These are phyloP conservation scores for Aspergillus sclerotiicarbonarius DNA, from an alignment of 495 filamentous ascomycete species.

Conservation along the genomic window DNA sequence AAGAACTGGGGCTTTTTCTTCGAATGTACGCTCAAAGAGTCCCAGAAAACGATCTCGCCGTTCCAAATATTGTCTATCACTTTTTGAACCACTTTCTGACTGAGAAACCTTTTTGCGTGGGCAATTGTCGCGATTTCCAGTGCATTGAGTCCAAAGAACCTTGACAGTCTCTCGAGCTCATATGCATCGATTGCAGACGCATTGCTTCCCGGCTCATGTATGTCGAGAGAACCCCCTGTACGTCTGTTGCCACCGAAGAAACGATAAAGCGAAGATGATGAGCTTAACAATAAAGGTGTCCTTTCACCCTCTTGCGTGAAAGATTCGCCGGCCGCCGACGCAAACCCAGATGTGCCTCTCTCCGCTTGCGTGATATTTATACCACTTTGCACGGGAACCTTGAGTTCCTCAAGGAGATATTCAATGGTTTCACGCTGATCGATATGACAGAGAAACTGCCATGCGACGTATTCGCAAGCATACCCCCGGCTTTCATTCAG, in stretches of 20 bases:
- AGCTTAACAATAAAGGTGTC: slow-evolving; percentile 31
- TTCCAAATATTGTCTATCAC: slow-evolving; percentile 89
- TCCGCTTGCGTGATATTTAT: slow-evolving; percentile 26
- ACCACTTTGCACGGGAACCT: slow-evolving; percentile 16
- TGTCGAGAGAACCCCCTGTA: slow-evolving; percentile 13
- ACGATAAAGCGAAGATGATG: slow-evolving; percentile 27
- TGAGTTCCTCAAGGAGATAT: slow-evolving; percentile 79
- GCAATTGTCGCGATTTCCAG: slow-evolving; percentile 87
- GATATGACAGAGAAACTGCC: slow-evolving; percentile 78
- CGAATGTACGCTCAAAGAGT: slow-evolving; percentile 70
- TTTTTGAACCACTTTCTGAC: slow-evolving; percentile 80
- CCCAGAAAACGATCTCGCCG: slow-evolving; percentile 91
- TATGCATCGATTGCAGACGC: slow-evolving; percentile 11
- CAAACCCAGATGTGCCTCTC: slow-evolving; percentile 21
- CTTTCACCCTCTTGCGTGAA: slow-evolving; percentile 20
- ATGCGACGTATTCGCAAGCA: slow-evolving; percentile 90
- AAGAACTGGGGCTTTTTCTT: slow-evolving; percentile 81
- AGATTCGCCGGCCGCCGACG: slow-evolving; percentile 6
- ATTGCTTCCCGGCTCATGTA: slow-evolving; percentile 10
- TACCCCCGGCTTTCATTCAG: slow-evolving; percentile 73
- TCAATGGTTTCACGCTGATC: slow-evolving; percentile 80
- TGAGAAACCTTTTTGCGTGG: slow-evolving; percentile 87
- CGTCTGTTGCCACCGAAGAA: slow-evolving; percentile 20
- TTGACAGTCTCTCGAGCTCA: slow-evolving; percentile 58
- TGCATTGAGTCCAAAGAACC: slow-evolving; percentile 77